Base-by-base conservation (phyloP, 202 grass and related monocot species). In the Bolboschoenoplectus hybrid region DNA sequence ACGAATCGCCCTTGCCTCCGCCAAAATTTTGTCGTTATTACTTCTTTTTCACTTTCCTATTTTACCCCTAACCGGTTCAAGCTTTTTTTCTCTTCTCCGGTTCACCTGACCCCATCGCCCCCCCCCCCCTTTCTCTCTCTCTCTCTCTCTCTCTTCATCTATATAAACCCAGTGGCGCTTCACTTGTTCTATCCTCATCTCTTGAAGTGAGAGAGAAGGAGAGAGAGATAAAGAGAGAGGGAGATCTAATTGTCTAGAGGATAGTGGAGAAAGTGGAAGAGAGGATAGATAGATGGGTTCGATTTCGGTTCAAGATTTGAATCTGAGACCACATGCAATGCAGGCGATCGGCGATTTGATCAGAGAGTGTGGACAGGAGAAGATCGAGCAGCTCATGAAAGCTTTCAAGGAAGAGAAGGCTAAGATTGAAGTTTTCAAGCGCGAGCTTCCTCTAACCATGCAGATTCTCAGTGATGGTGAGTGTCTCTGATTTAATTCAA, bases 351-450 rank as follows among this genome's bases (percentile, higher is more conserved):
- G 87, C 78, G 79, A 73, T 20, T 81, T 86, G 51, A 91, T 77
- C 74, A 85, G 50, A 76, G 91, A 88, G 85, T 74, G 36, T 0
- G 84, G 77, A 50, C 52, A 85, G 16, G 65, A 87, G 45, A 88
- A 83, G 83, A 71, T 97, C 79, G 87, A 93, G 39, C 85, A 89
- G 64, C 93, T 87, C 41, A 86, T 96, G 79, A 88, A 65, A 66
- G 81, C 39, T 49, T 85, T 99, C 45, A 94, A 96, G 52, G 90
- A 94, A 85, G 97, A 99, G 89, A 90, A 82, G n/a, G 34, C 34
- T 4, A 99, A 99, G 89, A 99, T 96, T 84, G 92, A 96, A 58
- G 77, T 95, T 45, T 99, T 99, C 90, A 88, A 82, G 70, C 91
- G 97, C 64, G 97, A 99, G 89, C 93, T 99, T 10, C 97, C 97